Base-by-base conservation (phyloP, 495 filamentous ascomycete genomes). In the Neurospora sp. region DNA sequence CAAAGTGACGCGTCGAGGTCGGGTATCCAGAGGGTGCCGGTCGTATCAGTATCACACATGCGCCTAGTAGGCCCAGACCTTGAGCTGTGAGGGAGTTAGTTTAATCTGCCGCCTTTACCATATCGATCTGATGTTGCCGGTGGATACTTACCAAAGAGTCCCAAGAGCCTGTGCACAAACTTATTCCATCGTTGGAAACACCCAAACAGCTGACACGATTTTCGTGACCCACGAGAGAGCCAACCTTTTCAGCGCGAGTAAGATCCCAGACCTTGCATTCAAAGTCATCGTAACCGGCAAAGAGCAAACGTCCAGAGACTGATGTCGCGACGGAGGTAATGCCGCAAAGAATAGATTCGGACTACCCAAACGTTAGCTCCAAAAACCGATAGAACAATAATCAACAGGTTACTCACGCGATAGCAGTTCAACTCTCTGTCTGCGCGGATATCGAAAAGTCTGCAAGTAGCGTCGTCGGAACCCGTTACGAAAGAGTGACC, bases 201-300 rank as follows among this genome's bases (percentile, higher is more conserved):
- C 96, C 96, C 75, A 99, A 84, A 79, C 96, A 99, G 89, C 95
- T 98, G 77, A 99, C 96, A 75, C 96, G 92, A 86, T 99, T 99
- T 82, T 99, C 96, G 83, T 99, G 96, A 75, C 96, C 96, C 77
- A 94, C 94, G 70, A 99, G 86, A 48, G 94, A 97, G 77, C 96
- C 96, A 72, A 99, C 94, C 83, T 97, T 96, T 81, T 99, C 96
- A 70, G 95, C 96, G 72, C 96, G 93, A 48, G 97, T 92, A 72
- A 96, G 89, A 86, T 99, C 96, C 96, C 96, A 99, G 46, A 99
- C 96, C 91, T 99, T 99, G 92, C 96, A 99, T 84, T 99, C 96
- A 79, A 98, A 99, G 79, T 99, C 96, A 78, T 99, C 96, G 80
- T 99, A 99, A 74, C 96, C 96, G 72, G 96, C 96, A 81, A 99